A percentile compares a stretch with the other conserved stretches of the same genome.
Conservation (phyloP, 2,329 filamentous ascomycete genomes). For the Ophiocordyceps robertsii region DNA sequence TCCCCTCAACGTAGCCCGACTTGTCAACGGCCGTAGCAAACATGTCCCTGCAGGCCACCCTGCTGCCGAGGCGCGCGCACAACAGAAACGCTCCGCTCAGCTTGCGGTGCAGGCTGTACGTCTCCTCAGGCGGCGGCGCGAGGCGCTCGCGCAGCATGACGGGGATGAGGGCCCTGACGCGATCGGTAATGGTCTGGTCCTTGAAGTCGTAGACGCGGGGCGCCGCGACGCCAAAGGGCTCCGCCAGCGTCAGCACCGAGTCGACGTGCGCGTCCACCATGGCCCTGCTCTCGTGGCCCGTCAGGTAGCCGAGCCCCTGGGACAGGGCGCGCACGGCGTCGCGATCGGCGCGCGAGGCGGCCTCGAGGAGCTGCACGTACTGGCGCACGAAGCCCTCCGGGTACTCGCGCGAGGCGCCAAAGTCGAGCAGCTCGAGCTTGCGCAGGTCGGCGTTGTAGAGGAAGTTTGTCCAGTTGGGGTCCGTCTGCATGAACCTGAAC, state of each 20-base stretch:
- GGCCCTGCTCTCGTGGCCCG: conserved; percentile 67
- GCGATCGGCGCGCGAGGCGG: conserved; percentile 61
- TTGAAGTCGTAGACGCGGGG: conserved; percentile 83
- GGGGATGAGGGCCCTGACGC: conserved; percentile 78
- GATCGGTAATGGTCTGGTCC: conserved; percentile 90
- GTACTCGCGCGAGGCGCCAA: conserved; percentile 82
- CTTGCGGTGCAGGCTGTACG: conserved; percentile 90
- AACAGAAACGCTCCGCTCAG: conserved; percentile 88
- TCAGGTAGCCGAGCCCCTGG: conserved; percentile 75
- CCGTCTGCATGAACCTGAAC: conserved; percentile 97
- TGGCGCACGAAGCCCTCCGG: conserved; percentile 64
- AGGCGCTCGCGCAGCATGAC: conserved; percentile 85
- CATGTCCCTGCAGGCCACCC: conserved; percentile 67
- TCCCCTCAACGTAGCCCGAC: conserved; percentile 15
- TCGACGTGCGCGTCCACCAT: conserved; percentile 90
- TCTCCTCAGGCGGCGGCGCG: conserved; percentile 89
- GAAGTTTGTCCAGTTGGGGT: conserved; percentile 99
- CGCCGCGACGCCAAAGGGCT: conserved; percentile 68
- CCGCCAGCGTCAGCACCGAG: conserved; percentile 78
- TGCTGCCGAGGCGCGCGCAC: conserved; percentile 74
- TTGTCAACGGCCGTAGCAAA: conserved; percentile 47
- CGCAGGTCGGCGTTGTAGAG: conserved; percentile 63
- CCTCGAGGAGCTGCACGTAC: conserved; percentile 70
- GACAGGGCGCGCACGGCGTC: conserved; percentile 52
- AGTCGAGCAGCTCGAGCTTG: conserved; percentile 84